Evolutionary conservation across 371 early-diverging fungal species (phyloP), one percentile per base, ranked within the genome.

Genomic region (Zancudomyces culisetae): DNA sequence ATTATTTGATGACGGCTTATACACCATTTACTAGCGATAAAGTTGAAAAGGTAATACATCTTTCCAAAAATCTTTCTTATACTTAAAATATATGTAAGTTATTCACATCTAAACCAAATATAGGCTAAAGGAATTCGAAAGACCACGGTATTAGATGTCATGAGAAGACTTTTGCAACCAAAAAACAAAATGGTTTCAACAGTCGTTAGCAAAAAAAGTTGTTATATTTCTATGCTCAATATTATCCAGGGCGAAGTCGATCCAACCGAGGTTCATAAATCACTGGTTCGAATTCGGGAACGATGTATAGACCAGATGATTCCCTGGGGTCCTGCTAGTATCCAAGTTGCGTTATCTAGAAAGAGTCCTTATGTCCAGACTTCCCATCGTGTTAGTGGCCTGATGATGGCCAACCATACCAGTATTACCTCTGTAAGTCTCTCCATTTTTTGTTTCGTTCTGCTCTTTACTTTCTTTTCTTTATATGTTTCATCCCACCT

Each of bases 321-420:
- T 49, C 98, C 98, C 22, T 98, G 99, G 98, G 97, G 97, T n/a
- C 98, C 98, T 12, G 93, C 98, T 2, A 87, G 85, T 57, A 95
- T 98, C 56, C 98, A 98, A 64, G 93, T 97, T 2, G 96, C 95
- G 2, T 60, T 96, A 30, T 85, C 92, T 0, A 78, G 79, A 43
- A 88, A 89, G 63, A 86, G 87, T 29, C 96, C 96, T 1, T 94
- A 93, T 62, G 75, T 89, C 2, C 86, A 80, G 41, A 85, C 90
- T 0, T 77, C 80, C 23, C 95, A 93, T 64, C 80, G 89, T 13
- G 94, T 99, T 27, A 89, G 88, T 55, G 99, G 99, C 1, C 71
- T 99, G 21, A 90, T 95, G 87, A 73, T 99, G 47, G 93, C 95
- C 12, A 99, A 99, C 67, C 89, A 95, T 56, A 98, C 99, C 2